phyloP scores from a whole-genome alignment of 768 basidiomycete genomes.

The Suillus occidentalis region DNA sequence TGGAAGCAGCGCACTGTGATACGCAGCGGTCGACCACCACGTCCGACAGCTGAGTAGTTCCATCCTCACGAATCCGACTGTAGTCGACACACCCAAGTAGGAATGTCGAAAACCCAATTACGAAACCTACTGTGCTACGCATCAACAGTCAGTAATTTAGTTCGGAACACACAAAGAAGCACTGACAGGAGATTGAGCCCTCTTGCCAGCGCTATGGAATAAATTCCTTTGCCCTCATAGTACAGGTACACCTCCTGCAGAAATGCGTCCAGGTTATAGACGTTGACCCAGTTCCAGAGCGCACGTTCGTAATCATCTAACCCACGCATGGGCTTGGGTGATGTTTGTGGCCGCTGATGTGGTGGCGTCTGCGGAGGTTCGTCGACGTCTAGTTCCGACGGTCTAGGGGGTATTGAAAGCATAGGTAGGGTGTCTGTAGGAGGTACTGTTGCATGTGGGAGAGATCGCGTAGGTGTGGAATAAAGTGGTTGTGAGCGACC shows the following conservation, averaged over 20 bases:
- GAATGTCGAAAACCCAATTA: slow-evolving; percentile 98
- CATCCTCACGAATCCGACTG: slow-evolving; percentile 67
- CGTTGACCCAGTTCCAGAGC: slow-evolving; percentile 99
- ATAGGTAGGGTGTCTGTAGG: slow-evolving; percentile 36
- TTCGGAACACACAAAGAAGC: slow-evolving; percentile 18
- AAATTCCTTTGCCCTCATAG: slow-evolving; percentile 96
- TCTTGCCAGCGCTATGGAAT: slow-evolving; percentile 87
- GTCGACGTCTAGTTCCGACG: slow-evolving; percentile 58
- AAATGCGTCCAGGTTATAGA: slow-evolving; percentile 94
- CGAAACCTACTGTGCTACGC: slow-evolving; percentile 92
- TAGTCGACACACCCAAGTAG: slow-evolving; percentile 95
- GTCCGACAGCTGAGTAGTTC: slow-evolving; percentile 69
- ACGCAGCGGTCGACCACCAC: slow-evolving; percentile 84
- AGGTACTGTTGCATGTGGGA: slow-evolving; percentile 38
- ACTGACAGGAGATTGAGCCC: slow-evolving; percentile 95
- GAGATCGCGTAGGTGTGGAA: slow-evolving; percentile 45
- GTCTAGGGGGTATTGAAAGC: slow-evolving; percentile 59
- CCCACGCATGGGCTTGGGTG: slow-evolving; percentile 57
- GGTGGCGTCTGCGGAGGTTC: slow-evolving; percentile 23
- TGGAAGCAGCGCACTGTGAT: slow-evolving; percentile 57
- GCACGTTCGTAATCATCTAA: slow-evolving; percentile 87
- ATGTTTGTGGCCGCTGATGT: slow-evolving; percentile 19
- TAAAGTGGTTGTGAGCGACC: slow-evolving; percentile 52
- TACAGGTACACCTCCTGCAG: slow-evolving; percentile 94
- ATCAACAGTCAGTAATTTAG: slow-evolving; percentile 25